These are phyloP conservation scores for Gaertneriomyces semiglobifer DNA, from an alignment of 192 early-diverging fungal genomes.

Conservation along the genomic window DNA sequence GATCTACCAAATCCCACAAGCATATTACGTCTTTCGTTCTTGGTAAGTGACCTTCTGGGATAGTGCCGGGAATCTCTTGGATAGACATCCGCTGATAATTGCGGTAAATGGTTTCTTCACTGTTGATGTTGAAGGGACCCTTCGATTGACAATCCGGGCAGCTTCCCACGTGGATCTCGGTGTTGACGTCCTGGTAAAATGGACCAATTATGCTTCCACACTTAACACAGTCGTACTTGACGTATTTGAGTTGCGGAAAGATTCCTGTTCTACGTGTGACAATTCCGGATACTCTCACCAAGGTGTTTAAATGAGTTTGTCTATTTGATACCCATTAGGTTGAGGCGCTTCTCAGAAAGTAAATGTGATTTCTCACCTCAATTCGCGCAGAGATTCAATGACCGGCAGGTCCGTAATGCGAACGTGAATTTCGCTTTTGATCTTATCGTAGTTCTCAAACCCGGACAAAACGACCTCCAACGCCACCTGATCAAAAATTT, in stretches of 20 bases:
- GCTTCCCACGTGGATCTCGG: constrained; percentile 76
- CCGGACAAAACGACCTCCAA: constrained; percentile 84
- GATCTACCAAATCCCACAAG: constrained; percentile 95
- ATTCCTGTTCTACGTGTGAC: constrained; percentile 91
- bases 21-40: constrained; percentile 90
- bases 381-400: constrained; percentile 79
- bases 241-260: constrained; percentile 95
- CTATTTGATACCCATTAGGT: constrained; percentile 29
- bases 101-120: constrained; percentile 93
- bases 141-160: constrained; percentile 86
- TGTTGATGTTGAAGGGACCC: constrained; percentile 89
- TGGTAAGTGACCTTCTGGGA: constrained; percentile 91
- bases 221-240: constrained; percentile 93
- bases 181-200: constrained; percentile 87
- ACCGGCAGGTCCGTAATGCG: constrained; percentile 85
- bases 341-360: not conserved
- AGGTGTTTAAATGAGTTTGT: constrained; percentile 85
- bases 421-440: constrained; percentile 91
- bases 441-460: constrained; percentile 86
- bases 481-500: constrained; percentile 90
- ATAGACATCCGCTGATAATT: constrained; percentile 96
- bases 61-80: constrained; percentile 93
- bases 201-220: constrained; percentile 89
- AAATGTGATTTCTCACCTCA: constrained; percentile 43
- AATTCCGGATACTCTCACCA: constrained; percentile 87